Conservation (phyloP, 2,329 filamentous ascomycete genomes). For the Exserohilum rostratum region DNA sequence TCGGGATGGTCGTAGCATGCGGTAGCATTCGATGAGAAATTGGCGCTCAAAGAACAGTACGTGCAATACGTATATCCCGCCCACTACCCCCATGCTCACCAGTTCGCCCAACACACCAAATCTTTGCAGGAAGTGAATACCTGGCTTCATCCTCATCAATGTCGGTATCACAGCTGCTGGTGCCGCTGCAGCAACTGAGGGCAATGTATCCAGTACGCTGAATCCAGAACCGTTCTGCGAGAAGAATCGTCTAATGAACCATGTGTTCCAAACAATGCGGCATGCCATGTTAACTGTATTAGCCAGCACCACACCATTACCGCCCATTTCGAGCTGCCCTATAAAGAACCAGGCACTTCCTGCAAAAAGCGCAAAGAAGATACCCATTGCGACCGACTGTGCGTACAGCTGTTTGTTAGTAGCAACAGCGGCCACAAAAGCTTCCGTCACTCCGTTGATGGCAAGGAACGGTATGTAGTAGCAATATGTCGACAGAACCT, state of each 20-base stretch:
- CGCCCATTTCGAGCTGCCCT: slow-evolving; percentile 71
- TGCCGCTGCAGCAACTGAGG: slow-evolving; percentile 41
- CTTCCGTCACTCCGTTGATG: slow-evolving; percentile 88
- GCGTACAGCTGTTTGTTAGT: slow-evolving; percentile 73
- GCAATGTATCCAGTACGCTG: slow-evolving; percentile 25
- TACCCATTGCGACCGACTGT: slow-evolving; percentile 84
- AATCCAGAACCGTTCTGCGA: slow-evolving; percentile 23
- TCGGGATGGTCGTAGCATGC: slow-evolving; percentile 34
- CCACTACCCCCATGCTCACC: slow-evolving; percentile 45
- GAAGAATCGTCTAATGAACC: slow-evolving; percentile 66
- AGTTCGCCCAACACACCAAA: slow-evolving; percentile 54
- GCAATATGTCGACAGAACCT: slow-evolving; percentile 79
- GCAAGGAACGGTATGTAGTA: slow-evolving; percentile 93
- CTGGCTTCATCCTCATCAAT: slow-evolving; percentile 43
- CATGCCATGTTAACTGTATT: slow-evolving; percentile 91
- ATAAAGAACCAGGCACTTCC: slow-evolving; percentile 77
- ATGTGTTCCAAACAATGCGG: slow-evolving; percentile 78
- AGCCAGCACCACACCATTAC: slow-evolving; percentile 79
- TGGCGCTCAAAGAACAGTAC: slow-evolving; percentile 43
- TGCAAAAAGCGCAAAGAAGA: slow-evolving; percentile 79
- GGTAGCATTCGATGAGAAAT: slow-evolving; percentile 44
- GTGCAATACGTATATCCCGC: slow-evolving; percentile 42
- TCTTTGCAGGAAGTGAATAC: slow-evolving; percentile 27
- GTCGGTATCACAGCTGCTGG: slow-evolving; percentile 47
- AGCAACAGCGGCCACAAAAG: slow-evolving; percentile 89